Conservation (phyloP, 768 basidiomycete genomes). For the Termitomyces sp. region DNA sequence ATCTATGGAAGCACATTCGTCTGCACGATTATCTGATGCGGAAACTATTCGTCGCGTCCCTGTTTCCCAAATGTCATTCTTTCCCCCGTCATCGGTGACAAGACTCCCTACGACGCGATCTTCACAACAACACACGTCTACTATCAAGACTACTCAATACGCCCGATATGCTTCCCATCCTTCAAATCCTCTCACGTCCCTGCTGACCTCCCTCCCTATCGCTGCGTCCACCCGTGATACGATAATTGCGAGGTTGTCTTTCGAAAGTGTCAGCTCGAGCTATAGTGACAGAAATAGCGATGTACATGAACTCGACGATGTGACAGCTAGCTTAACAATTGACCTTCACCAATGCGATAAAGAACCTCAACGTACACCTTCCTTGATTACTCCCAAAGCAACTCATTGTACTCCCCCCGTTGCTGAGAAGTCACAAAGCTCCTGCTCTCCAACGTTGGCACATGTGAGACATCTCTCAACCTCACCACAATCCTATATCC, state of each 20-base stretch:
- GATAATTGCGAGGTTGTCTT: slow-evolving; percentile 48
- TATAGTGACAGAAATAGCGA: slow-evolving; percentile 32
- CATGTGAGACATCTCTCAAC: slow-evolving; percentile 27
- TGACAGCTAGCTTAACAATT: slow-evolving; percentile 16
- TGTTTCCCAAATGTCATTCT: slow-evolving; percentile 46
- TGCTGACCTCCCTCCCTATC: slow-evolving; percentile 43
- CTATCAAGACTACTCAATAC: slow-evolving; percentile 9
- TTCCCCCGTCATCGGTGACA: slow-evolving; percentile 37
- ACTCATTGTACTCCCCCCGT: slow-evolving; percentile 1
- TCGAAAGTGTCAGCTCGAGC: slow-evolving; percentile 43
- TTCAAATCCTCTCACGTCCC: slow-evolving; percentile 33
- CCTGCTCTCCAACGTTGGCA: slow-evolving; percentile 1
- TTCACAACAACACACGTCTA: slow-evolving; percentile 8
- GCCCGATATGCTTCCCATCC: slow-evolving; percentile 24
- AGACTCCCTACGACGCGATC: slow-evolving; percentile 9
- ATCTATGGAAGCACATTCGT: slow-evolving; percentile 5
- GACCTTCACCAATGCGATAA: background rate
- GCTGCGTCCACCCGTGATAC: slow-evolving; percentile 49
- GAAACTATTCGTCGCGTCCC: slow-evolving; percentile 41
- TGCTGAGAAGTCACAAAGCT: background rate
- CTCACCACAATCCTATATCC: slow-evolving; percentile 25
- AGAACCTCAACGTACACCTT: background rate
- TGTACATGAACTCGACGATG: slow-evolving; percentile 39
- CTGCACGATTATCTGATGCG: slow-evolving; percentile 9
- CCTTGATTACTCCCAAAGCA: slow-evolving; percentile 13